Conservation (phyloP, 768 basidiomycete species). For the Udeniomyces megalosporus region DNA sequence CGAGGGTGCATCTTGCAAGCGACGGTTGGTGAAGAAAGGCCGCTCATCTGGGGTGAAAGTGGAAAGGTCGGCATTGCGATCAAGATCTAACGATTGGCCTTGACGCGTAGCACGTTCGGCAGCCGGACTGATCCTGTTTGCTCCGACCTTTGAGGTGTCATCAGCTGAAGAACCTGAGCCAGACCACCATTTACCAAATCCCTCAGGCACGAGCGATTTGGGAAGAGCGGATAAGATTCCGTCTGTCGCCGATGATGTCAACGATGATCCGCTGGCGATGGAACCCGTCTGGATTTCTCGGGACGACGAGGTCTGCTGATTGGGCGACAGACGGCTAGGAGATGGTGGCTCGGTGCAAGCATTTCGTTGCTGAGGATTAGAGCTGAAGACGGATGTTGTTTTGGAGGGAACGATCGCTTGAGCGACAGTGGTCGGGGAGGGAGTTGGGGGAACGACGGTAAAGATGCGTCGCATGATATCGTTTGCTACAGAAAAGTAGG, state of each 20-base stretch:
- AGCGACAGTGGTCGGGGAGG: background rate
- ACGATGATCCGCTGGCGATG: too few species aligned
- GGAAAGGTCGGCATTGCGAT: background rate
- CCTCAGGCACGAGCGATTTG: too few species aligned
- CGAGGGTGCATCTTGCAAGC: background rate
- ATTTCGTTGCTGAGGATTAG: background rate
- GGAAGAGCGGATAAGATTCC: too few species aligned
- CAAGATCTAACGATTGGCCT: too few species aligned
- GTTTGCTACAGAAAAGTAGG: background rate
- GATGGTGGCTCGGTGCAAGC: background rate
- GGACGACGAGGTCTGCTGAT: background rate
- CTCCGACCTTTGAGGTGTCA: too few species aligned
- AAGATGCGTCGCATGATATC: slow-evolving; percentile 12
- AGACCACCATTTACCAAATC: too few species aligned
- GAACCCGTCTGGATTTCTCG: too few species aligned
- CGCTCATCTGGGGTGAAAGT: background rate
- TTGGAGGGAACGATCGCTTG: background rate
- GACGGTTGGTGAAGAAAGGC: background rate
- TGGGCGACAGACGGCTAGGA: background rate
- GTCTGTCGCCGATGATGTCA: too few species aligned
- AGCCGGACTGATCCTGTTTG: too few species aligned
- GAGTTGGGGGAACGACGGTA: slow-evolving; percentile 7
- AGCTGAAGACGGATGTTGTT: background rate
- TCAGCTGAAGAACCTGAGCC: too few species aligned
- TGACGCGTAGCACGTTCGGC: too few species aligned